phyloP scores from a whole-genome alignment of 2,329 filamentous ascomycete genomes.

The Fragosphaeria purpurea region DNA sequence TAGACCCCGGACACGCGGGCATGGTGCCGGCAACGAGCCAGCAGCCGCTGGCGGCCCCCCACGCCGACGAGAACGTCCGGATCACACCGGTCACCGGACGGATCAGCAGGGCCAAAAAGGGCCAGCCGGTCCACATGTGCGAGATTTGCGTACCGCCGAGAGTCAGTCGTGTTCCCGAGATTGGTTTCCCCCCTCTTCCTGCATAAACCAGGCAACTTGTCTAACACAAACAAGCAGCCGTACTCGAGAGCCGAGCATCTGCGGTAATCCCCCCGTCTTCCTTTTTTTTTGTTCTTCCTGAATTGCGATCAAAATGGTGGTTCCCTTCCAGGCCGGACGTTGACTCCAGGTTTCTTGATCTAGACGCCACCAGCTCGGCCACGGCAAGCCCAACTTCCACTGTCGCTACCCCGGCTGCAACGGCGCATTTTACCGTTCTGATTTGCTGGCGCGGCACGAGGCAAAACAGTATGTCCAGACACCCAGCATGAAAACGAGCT shows the following conservation, averaged over 20 bases:
- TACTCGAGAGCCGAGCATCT: slow-evolving; percentile 9
- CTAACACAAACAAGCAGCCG: slow-evolving; percentile 15
- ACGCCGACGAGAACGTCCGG: no score
- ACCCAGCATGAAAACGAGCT: no score
- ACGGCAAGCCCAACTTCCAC: slow-evolving; percentile 30
- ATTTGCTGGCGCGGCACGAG: slow-evolving; percentile 49
- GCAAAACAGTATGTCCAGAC: slow-evolving; percentile 29
- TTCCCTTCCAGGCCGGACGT: no score
- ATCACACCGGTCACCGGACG: slow-evolving; percentile 8
- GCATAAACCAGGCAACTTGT: not conserved
- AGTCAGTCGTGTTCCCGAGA: slow-evolving; percentile 5
- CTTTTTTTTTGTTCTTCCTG: no score
- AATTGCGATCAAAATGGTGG: not conserved
- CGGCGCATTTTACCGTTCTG: slow-evolving; percentile 47
- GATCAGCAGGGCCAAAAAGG: slow-evolving; percentile 11
- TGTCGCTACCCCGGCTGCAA: slow-evolving; percentile 46
- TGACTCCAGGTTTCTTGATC: not conserved
- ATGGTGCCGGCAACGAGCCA: no score
- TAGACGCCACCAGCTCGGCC: slow-evolving; percentile 23
- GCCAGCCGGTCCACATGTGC: slow-evolving; percentile 11
- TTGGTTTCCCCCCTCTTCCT: slow-evolving; percentile 13
- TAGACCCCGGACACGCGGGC: no score
- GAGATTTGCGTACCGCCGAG: slow-evolving; percentile 7
- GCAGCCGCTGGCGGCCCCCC: no score
- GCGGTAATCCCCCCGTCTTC: slow-evolving; percentile 17